These are phyloP conservation scores for Eragrostis curvula DNA, from an alignment of 176 grass and related monocot genomes.

Conservation along the genomic window DNA sequence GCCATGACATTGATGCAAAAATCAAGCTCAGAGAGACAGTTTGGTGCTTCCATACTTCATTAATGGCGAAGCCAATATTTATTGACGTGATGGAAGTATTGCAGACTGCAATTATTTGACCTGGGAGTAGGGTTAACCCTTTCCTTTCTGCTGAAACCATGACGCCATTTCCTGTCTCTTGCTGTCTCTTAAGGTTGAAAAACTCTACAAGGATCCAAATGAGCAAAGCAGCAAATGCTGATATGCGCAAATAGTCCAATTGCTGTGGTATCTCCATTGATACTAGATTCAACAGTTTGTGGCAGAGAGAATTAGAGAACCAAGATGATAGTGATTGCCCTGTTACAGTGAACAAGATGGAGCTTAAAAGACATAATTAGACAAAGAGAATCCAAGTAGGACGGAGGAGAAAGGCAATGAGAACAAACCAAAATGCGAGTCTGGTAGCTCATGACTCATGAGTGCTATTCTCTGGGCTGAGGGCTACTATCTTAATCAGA, in stretches of 20 bases:
- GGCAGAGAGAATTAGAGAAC: constrained; percentile 1
- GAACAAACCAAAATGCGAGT: constrained; percentile 23
- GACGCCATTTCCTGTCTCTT: background rate
- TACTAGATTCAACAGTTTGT: background rate
- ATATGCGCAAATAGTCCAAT: constrained; percentile 38
- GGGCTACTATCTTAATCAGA: background rate
- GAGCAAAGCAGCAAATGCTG: constrained; percentile 43
- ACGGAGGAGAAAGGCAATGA: background rate
- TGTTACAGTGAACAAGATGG: constrained; percentile 29
- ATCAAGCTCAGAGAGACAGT: constrained; percentile 22
- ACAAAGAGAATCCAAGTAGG: background rate
- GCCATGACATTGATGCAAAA: constrained; percentile 53
- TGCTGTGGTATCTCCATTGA: constrained; percentile 26
- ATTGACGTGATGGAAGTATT: constrained; percentile 30
- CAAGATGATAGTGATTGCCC: constrained; percentile 7
- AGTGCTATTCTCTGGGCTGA: background rate
- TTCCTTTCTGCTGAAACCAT: constrained; percentile 7
- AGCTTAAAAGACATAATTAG: background rate
- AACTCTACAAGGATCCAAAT: constrained; percentile 48
- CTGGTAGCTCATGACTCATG: constrained; percentile 19
- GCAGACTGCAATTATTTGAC: constrained; percentile 36
- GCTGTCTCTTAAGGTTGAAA: background rate
- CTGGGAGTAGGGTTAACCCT: background rate
- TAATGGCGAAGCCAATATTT: constrained; percentile 40
- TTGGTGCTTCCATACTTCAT: constrained; percentile 38